phyloP scores from a whole-genome alignment of 306 rosid species.

The Parietaria judaica region DNA sequence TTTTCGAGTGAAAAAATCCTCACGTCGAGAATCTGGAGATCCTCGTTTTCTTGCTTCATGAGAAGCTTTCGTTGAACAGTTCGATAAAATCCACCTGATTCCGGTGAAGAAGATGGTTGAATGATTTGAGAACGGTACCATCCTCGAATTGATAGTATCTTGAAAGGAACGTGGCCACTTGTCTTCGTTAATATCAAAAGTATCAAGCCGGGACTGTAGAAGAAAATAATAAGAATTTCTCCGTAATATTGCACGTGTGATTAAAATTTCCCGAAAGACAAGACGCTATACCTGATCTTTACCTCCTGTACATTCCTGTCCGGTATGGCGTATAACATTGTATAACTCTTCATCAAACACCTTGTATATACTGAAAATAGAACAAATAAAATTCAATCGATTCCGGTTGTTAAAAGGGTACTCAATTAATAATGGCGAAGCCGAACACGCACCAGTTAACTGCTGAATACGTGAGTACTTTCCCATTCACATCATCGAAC shows the following conservation, averaged over 20 bases:
- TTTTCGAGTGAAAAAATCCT: conserved; percentile 21
- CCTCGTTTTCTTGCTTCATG: conserved; percentile 91
- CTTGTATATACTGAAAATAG: conserved; percentile 65
- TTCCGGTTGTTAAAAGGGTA: conserved; percentile 8
- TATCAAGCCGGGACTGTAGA: conserved; percentile 82
- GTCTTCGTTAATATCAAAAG: conserved; percentile 62
- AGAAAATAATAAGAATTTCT: conserved; percentile 9
- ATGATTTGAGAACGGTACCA: conserved; percentile 84
- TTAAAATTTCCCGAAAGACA: neutral
- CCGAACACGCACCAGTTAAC: conserved; percentile 52
- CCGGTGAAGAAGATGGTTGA: conserved; percentile 81
- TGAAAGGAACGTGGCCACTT: conserved; percentile 74
- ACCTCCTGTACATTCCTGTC: conserved; percentile 83
- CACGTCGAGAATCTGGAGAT: conserved; percentile 92
- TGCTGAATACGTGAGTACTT: conserved; percentile 86
- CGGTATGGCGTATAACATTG: conserved; percentile 79
- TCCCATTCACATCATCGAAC: conserved; percentile 92
- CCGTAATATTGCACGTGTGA: neutral
- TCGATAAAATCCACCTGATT: conserved; percentile 93
- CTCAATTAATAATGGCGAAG: conserved; percentile 3
- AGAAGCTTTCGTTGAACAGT: conserved; percentile 93
- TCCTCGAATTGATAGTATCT: conserved; percentile 90
- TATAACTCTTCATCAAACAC: conserved; percentile 88
- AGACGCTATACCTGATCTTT: conserved; percentile 62
- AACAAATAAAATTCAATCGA: conserved; percentile 15